Evolutionary conservation across 1,284 basidiomycete genomes (phyloP).

Genomic region (Chiua sp.): DNA sequence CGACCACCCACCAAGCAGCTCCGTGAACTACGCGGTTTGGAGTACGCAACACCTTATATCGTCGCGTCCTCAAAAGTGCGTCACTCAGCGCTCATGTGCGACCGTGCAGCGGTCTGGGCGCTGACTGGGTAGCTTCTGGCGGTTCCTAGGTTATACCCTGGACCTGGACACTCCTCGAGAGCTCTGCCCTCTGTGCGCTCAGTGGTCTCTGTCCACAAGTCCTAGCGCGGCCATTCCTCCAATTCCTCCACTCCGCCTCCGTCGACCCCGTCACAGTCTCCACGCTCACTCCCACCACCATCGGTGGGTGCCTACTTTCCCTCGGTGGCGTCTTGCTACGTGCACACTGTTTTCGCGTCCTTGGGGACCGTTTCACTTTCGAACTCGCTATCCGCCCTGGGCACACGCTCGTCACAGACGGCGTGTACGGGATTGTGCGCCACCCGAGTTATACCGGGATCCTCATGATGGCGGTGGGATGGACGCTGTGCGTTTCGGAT

Average conservation of each 20-base stretch:
- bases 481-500: conserved; percentile 15
- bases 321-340: conserved; percentile 24
- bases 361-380: conserved; percentile 34
- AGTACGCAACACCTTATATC: background rate
- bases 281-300: conserved; percentile 9
- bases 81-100: background rate
- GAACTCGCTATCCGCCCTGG: conserved; percentile 30
- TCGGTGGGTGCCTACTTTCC: conserved; percentile 13
- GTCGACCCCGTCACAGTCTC: background rate
- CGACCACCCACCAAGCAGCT: conserved; percentile 17
- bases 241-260: background rate
- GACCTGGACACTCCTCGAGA: conserved; percentile 2
- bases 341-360: conserved; percentile 20
- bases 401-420: conserved; percentile 33
- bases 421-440: conserved; percentile 33
- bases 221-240: conserved; percentile 3
- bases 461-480: background rate
- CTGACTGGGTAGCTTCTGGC: background rate
- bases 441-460: conserved; percentile 35
- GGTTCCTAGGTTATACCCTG: background rate
- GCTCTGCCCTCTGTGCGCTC: background rate
- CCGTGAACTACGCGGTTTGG: conserved; percentile 13
- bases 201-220: conserved; percentile 3
- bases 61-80: background rate
- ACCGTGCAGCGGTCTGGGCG: background rate